Conservation (phyloP, 768 basidiomycete genomes). For the Megacollybia marginata region DNA sequence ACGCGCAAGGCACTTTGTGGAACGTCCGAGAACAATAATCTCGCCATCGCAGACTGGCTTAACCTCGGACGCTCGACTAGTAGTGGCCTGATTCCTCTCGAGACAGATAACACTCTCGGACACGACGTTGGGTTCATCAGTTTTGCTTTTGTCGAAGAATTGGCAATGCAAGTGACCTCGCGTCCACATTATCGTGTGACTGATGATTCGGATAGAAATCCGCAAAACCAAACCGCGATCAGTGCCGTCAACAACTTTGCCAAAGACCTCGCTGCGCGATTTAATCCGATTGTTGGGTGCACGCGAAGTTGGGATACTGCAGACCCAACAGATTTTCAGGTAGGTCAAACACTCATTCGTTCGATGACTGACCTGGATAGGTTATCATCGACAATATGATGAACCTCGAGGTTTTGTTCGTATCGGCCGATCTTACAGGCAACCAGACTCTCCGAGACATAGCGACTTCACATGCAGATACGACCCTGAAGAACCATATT, state of each 20-base stretch:
- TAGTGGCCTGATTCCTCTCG: conserved; percentile 25
- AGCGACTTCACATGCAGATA: conserved; percentile 57
- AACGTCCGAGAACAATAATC: conserved; percentile 7
- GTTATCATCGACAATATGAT: conserved; percentile 81
- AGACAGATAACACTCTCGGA: conserved; percentile 28
- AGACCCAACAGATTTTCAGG: conserved; percentile 54
- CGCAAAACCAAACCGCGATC: conserved; percentile 26
- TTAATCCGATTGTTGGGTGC: conserved; percentile 32
- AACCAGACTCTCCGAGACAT: conserved; percentile 54
- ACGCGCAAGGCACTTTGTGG: conserved; percentile 25
- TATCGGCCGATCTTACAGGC: conserved; percentile 47
- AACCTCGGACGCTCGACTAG: conserved; percentile 26
- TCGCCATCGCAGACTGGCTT: conserved; percentile 23
- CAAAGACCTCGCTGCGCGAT: conserved; percentile 26
- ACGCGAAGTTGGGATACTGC: conserved; percentile 38
- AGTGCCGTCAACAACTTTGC: conserved; percentile 29
- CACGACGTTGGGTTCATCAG: conserved; percentile 41
- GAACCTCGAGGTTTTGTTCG: conserved; percentile 65
- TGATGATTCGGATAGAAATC: conserved; percentile 17
- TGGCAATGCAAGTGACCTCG: conserved; percentile 24
- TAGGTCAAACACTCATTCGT: conserved; percentile 12
- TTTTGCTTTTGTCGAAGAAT: conserved; percentile 33
- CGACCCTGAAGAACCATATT: conserved; percentile 61
- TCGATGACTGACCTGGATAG: conserved; percentile 17
- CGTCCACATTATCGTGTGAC: too few relatives aligned